Evolutionary conservation across 139 green algal species (phyloP).

Genomic region (Coelastrella sp.): DNA sequence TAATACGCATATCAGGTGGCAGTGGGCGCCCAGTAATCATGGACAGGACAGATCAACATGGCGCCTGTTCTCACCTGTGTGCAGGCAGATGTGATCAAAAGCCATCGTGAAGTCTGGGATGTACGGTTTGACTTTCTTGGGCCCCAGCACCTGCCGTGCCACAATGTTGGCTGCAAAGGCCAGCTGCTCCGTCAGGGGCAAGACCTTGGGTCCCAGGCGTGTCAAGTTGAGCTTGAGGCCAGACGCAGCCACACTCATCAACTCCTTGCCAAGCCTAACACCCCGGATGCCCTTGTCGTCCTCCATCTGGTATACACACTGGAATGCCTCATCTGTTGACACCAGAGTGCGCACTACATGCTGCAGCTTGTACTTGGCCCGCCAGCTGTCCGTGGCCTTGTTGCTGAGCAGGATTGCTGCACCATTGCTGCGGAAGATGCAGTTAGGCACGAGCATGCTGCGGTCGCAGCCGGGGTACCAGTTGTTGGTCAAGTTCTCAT

Average conservation of each 20-base stretch:
- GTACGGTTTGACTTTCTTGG: conserved; percentile 63
- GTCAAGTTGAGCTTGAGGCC: conserved; percentile 80
- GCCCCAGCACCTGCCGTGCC: conserved; percentile 50
- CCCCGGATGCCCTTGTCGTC: conserved; percentile 58
- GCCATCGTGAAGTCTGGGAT: conserved; percentile 76
- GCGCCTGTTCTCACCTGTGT: conserved; percentile 57
- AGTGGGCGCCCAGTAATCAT: neutral
- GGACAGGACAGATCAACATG: neutral
- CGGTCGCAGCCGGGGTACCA: conserved; percentile 91
- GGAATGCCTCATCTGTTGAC: conserved; percentile 55
- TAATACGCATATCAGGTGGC: neutral
- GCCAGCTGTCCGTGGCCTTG: conserved; percentile 71
- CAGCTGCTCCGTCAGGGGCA: conserved; percentile 74
- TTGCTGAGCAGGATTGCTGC: conserved; percentile 96
- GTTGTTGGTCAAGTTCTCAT: conserved; percentile 98
- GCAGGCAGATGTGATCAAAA: conserved; percentile 83
- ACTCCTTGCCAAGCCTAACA: conserved; percentile 72
- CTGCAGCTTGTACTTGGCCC: conserved; percentile 71
- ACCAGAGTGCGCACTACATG: conserved; percentile 59
- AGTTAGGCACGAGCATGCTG: conserved; percentile 98
- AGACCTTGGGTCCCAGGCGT: conserved; percentile 68
- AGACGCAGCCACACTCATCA: conserved; percentile 76
- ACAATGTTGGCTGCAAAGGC: conserved; percentile 68
- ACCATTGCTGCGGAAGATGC: conserved; percentile 95
- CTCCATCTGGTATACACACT: conserved; percentile 60